phyloP scores from a whole-genome alignment of 441 rosid genomes.

The Gossypium schwendimanii region DNA sequence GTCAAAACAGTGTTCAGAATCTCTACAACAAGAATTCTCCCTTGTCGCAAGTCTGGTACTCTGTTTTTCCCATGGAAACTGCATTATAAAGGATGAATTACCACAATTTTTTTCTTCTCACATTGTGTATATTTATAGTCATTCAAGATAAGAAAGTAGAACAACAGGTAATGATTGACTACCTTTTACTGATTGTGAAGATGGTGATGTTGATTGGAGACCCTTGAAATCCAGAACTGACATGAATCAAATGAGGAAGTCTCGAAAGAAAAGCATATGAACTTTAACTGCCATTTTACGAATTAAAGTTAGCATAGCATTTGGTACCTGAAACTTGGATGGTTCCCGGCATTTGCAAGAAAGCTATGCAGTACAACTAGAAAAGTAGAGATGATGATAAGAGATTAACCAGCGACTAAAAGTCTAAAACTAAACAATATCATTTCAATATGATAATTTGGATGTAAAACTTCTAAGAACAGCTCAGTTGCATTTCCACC shows the following conservation, averaged over 20 bases:
- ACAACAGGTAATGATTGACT: neutral
- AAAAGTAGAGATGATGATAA: neutral
- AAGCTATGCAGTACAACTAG: neutral
- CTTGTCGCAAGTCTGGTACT: slow-evolving; percentile 45
- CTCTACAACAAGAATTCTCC: slow-evolving; percentile 79
- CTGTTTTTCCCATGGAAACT: slow-evolving; percentile 78
- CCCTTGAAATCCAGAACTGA: slow-evolving; percentile 52
- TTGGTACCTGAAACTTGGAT: slow-evolving; percentile 78
- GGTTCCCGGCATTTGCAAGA: slow-evolving; percentile 74
- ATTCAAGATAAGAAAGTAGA: neutral
- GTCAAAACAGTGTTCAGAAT: neutral
- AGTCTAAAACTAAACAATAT: neutral
- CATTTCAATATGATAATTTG: slow-evolving; percentile 5
- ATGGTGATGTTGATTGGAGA: slow-evolving; percentile 41
- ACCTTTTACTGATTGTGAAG: slow-evolving; percentile 35
- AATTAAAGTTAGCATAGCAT: slow-evolving; percentile 16
- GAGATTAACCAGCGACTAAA: neutral
- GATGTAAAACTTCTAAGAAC: slow-evolving; percentile 10
- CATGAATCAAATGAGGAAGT: slow-evolving; percentile 14
- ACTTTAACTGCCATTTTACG: slow-evolving; percentile 1
- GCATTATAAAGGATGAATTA: slow-evolving; percentile 20
- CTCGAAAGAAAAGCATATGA: neutral
- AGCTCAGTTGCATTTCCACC: neutral
- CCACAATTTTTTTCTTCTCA: neutral
- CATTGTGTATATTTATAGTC: neutral